Base-by-base conservation (phyloP, 805 yeast species). In the Yarrowia osloensis region DNA sequence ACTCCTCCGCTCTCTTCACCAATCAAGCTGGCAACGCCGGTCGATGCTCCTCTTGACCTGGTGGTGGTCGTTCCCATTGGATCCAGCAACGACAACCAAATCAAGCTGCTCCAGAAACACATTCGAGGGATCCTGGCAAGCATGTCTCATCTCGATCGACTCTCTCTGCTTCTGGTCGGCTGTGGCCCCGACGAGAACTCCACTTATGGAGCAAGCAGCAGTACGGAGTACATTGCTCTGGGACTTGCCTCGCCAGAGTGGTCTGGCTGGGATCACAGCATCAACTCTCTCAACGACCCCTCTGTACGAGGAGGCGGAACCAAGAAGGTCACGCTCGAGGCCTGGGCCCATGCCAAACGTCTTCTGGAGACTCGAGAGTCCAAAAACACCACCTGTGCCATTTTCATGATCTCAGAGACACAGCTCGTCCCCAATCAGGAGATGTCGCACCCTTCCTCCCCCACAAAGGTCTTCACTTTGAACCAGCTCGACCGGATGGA, bases 251-350 rank as follows among this genome's bases (percentile, higher is more conserved):
- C 49, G 3, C 63, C 63, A 6, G 49, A 57, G 13, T 57, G 63
- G 63, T 19, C 63, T 4, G 63, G 63, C 8, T 57, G 63, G 63
- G 49, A 40, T 21, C 63, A 57, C 28, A 57, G 44, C 35, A 57
- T 57, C 49, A 21, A 19, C 35, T 57, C 63, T 19, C 37, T 57
- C 26, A 40, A 28, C 15, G 63, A 57, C 28, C 37, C 63, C 17
- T 13, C 63, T 5, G 63, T 57, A 3, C 47, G 63, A 19, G 63
- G 63, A 39, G 49, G 63, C 3, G 63, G 63, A n/a, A 39, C 33
- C 28, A 57, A 57, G 17, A 57, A 57, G 42, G 63, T 57, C 22
- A 57, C 49, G 28, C 42, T 39, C 7, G 63, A 57, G 35, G 63
- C 63, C 21, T 57, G 63, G 63, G 26, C 49, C 1, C 63, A 57